Evolutionary conservation across 2,329 filamentous ascomycete genomes (phyloP).

Genomic region (Fonsecaea multimorphosa): DNA sequence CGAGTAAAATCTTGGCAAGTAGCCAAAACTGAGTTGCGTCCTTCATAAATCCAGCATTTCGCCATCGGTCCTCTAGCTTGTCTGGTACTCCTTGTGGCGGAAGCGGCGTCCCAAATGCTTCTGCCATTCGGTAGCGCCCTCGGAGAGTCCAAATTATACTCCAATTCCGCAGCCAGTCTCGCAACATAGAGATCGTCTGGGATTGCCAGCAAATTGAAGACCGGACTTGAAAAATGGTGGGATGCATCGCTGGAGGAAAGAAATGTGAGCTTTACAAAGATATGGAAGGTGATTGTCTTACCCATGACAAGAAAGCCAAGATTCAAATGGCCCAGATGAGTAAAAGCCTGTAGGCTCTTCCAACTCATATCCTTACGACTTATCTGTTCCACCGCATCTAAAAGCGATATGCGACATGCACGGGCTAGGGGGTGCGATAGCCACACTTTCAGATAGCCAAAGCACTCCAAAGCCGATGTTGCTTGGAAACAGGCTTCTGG

Average conservation of each 20-base stretch:
- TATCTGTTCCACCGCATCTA: background rate
- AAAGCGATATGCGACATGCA: background rate
- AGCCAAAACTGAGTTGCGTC: constrained; percentile 13
- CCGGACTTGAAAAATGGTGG: constrained; percentile 9
- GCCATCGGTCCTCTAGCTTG: background rate
- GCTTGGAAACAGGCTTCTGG: constrained; percentile 26
- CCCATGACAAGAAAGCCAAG: constrained; percentile 7
- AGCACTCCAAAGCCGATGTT: constrained; percentile 8
- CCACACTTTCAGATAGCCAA: constrained; percentile 8
- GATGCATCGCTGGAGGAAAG: constrained; percentile 7
- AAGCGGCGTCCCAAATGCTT: constrained; percentile 11
- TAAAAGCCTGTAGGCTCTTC: background rate
- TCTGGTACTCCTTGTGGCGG: background rate
- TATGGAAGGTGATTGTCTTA: background rate
- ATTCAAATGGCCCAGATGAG: constrained; percentile 20
- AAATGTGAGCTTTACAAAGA: too few species aligned
- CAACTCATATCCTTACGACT: background rate
- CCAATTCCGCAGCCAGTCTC: constrained; percentile 10
- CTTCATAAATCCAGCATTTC: constrained; percentile 20
- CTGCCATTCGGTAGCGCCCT: background rate
- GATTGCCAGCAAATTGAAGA: background rate
- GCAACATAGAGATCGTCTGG: background rate
- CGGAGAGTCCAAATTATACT: constrained; percentile 1
- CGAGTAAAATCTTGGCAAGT: constrained; percentile 9
- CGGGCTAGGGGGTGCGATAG: constrained; percentile 7